Base-by-base conservation (phyloP, 345 rosid genomes). In the Lenwebbia sp. region DNA sequence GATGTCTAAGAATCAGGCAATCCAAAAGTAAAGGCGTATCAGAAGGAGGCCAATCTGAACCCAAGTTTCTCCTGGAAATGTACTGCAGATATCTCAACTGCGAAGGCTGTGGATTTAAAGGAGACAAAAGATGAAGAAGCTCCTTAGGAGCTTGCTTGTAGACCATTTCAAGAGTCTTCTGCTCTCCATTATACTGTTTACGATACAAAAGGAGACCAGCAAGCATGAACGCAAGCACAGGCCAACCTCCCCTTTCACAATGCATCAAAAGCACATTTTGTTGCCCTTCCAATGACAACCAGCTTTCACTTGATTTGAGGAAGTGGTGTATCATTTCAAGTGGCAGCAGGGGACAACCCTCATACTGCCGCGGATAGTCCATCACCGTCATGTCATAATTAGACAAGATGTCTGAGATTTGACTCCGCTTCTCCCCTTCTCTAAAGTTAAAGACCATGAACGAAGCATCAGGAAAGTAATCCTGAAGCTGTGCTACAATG, bases 231-330 rank as follows among this genome's bases (percentile, higher is more conserved):
- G 99, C 99, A 55, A 97, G 98, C 84, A 97, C 95, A 47, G 99
- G 99, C 99, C 99, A 97, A 55, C 99, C 98, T 86, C 98, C 98
- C 91, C 90, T 94, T 87, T 96, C 99, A 54, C 99, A 97, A 86
- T 97, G 98, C 99, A 97, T 94, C 91, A 97, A 90, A 85, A 97
- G 85, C 52, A 97, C 98, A 92, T 97, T 95, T 83, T 97, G 98
- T 83, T 97, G 99, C 86, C 99, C 98, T 86, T 95, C 98, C 90
- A 95, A 70, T 19, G 98, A 94, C 87, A 96, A 86, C 99, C 98
- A 96, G 92, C 98, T 97, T 89, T 97, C 99, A 88, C 99, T 95
- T 0, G 98, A 96, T 88, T 95, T 90, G 86, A 97, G 93, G 87
- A 96, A 97, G 89, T 95, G 99, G 87, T 95, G 97, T 87, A 96